phyloP scores from a whole-genome alignment of 257 asterid species.

The Solanum medicagineum region DNA sequence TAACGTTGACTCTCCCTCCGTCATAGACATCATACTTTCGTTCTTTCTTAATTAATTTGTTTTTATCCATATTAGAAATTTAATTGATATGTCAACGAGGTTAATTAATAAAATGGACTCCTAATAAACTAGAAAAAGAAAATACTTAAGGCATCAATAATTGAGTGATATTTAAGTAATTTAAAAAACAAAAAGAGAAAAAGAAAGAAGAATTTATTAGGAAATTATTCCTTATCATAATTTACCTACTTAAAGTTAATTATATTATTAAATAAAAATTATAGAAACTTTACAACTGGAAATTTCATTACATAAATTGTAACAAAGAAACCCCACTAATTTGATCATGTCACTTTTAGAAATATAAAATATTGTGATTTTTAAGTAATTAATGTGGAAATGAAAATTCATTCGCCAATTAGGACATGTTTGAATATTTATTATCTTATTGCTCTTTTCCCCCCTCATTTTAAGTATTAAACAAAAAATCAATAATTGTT shows the following conservation, averaged over 20 bases:
- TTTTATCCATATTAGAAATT: background rate
- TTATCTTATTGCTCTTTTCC: background rate
- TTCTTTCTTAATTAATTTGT: background rate
- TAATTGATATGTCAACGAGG: background rate
- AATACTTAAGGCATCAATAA: background rate
- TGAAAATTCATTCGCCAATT: background rate
- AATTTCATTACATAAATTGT: background rate
- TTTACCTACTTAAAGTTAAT: background rate
- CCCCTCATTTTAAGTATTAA: background rate
- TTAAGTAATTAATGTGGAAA: background rate
- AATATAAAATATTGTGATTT: background rate
- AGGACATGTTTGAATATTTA: background rate
- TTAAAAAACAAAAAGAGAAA: background rate
- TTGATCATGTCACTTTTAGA: background rate
- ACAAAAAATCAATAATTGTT: background rate
- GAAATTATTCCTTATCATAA: background rate
- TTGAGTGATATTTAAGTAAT: background rate
- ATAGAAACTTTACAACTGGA: background rate
- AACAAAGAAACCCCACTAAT: background rate
- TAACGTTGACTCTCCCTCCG: background rate
- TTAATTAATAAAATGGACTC: background rate
- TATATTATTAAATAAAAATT: background rate
- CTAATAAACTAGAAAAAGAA: background rate
- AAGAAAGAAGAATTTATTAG: background rate
- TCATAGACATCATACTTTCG: background rate